Evolutionary conservation across 441 rosid genomes (phyloP).

Genomic region (Erysimum cheiri): DNA sequence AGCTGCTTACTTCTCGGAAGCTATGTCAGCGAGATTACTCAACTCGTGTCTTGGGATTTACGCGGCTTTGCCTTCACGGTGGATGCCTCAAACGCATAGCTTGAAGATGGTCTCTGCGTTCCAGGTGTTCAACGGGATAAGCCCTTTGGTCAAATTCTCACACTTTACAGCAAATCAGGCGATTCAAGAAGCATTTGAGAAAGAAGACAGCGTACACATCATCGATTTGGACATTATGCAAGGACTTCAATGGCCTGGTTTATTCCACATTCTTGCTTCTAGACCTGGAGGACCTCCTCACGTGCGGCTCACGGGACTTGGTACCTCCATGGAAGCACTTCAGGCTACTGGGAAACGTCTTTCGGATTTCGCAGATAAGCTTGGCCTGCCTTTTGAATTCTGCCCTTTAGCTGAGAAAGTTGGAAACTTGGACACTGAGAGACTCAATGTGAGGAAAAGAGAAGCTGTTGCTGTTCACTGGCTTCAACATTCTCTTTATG

Average conservation of each 20-base stretch:
- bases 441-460: constrained; percentile 72
- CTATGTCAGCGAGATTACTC: constrained; percentile 89
- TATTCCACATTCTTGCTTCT: constrained; percentile 89
- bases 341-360: constrained; percentile 92
- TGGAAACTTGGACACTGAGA: constrained; percentile 82
- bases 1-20: constrained; percentile 97
- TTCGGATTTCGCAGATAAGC: constrained; percentile 86
- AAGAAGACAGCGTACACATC: constrained; percentile 93
- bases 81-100: constrained; percentile 63
- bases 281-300: constrained; percentile 92
- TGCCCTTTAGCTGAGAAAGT: constrained; percentile 81
- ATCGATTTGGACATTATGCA: constrained; percentile 98
- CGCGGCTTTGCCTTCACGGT: constrained; percentile 66
- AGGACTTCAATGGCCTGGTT: constrained; percentile 98
- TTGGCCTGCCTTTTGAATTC: constrained; percentile 90
- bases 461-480: constrained; percentile 97
- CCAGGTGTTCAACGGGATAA: constrained; percentile 92
- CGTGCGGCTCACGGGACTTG: constrained; percentile 91
- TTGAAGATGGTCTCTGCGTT: constrained; percentile 91
- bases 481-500: constrained; percentile 98
- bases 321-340: constrained; percentile 84
- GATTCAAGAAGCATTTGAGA: constrained; percentile 92
- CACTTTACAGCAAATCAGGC: constrained; percentile 98
- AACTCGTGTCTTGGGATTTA: constrained; percentile 88
- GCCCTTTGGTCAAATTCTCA: constrained; percentile 96